Percentiles rank a stretch among this genome's conserved stretches.
These are phyloP conservation scores for Candida wancherniae DNA, from an alignment of 805 yeast genomes.

Conservation along the genomic window DNA sequence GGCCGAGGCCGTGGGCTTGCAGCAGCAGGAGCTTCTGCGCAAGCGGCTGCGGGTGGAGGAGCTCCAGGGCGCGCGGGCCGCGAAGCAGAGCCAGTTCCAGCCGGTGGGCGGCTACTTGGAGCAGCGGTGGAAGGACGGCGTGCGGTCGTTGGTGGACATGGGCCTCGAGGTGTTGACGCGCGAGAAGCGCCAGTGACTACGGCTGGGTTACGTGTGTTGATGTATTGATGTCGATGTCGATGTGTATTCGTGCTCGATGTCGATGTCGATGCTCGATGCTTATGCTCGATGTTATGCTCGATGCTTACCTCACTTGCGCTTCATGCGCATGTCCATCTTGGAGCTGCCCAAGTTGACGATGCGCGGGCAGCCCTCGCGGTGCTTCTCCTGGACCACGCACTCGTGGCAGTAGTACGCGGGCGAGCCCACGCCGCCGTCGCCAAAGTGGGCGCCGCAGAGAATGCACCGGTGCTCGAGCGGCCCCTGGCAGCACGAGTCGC, in stretches of 20 bases:
- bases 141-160: constrained; percentile 34
- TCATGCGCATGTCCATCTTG: constrained; percentile 58
- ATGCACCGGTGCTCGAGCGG: constrained; percentile 61
- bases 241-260: too few species aligned
- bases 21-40: constrained; percentile 20
- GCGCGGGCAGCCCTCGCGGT: constrained; percentile 90
- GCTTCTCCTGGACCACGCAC: constrained; percentile 73
- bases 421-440: constrained; percentile 41
- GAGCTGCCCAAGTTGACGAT: constrained; percentile 77
- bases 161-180: constrained; percentile 25
- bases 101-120: constrained; percentile 43
- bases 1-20: constrained; percentile 19
- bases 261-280: too few species aligned
- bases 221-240: too few species aligned
- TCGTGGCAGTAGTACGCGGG: constrained; percentile 78
- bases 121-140: constrained; percentile 49
- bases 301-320: too few species aligned
- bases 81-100: constrained; percentile 38
- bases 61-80: constrained; percentile 38
- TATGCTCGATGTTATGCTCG: too few species aligned
- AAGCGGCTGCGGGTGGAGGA: constrained; percentile 43
- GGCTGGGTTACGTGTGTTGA: too few species aligned
- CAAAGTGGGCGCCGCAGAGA: constrained; percentile 67
- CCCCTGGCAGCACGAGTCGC: constrained; percentile 84
- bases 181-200: too few species aligned